Evolutionary conservation across 805 yeast species (phyloP).

Genomic region (Barnettozyma californica): DNA sequence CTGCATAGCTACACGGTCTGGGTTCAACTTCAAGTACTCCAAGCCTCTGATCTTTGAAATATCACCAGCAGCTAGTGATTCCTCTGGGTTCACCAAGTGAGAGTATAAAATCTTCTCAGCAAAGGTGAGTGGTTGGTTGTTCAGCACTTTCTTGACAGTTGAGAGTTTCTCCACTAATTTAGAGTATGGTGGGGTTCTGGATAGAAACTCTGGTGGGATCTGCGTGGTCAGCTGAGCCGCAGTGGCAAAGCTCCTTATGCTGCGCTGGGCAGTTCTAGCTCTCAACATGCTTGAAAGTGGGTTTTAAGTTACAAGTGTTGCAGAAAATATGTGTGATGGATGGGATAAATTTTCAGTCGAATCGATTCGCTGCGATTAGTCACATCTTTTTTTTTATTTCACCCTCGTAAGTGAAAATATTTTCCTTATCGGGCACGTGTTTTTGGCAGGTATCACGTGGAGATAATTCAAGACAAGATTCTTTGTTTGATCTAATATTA

Average conservation of each 20-base stretch:
- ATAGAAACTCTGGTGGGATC: constrained; percentile 51
- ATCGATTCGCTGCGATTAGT: constrained; percentile 1
- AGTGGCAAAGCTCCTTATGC: constrained; percentile 21
- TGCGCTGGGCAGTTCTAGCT: background rate
- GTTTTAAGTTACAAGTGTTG: background rate
- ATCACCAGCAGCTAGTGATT: constrained; percentile 53
- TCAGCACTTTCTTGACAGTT: constrained; percentile 58
- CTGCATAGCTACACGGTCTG: constrained; percentile 99
- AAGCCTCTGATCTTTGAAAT: constrained; percentile 69
- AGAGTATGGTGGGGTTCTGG: constrained; percentile 86
- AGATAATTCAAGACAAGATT: too few species aligned
- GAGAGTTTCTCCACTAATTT: constrained; percentile 61
- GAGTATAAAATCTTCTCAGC: constrained; percentile 95
- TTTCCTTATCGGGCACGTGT: constrained; percentile 2
- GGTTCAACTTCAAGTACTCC: constrained; percentile 85
- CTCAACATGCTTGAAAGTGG: background rate
- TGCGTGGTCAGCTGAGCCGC: constrained; percentile 20
- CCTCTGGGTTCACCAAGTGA: constrained; percentile 86
- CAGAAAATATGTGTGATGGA: background rate
- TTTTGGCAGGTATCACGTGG: background rate
- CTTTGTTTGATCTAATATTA: too few species aligned
- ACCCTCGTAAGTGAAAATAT: background rate
- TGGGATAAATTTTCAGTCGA: background rate
- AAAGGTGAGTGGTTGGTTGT: constrained; percentile 74
- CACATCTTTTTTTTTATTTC: background rate